These are phyloP conservation scores for Dothistroma pini DNA, from an alignment of 2,329 filamentous ascomycete species.

Conservation along the genomic window DNA sequence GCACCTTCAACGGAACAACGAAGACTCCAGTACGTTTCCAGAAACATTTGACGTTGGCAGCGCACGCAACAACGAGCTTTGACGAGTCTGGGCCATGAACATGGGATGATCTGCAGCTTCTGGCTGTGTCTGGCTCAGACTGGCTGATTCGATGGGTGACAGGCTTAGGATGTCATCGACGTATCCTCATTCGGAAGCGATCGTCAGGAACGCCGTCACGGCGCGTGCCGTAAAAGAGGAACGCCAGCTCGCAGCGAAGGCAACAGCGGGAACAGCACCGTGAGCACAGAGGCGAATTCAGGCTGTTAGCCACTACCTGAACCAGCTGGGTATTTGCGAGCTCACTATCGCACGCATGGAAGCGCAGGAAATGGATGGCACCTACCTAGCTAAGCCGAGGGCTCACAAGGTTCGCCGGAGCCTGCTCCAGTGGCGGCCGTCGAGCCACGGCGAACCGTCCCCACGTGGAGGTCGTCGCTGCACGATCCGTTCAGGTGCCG, in stretches of 20 bases:
- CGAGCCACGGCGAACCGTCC: no score
- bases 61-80: neutral
- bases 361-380: no score
- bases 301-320: no score
- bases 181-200: neutral
- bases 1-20: neutral
- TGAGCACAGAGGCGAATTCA: neutral
- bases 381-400: no score
- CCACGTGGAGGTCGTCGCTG: no score
- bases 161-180: neutral
- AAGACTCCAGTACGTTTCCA: neutral
- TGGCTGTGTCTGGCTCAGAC: no score
- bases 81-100: neutral
- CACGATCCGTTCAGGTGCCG: no score
- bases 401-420: no score
- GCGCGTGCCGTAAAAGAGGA: neutral
- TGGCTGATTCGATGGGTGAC: no score
- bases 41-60: neutral
- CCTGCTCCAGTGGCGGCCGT: no score
- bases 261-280: neutral
- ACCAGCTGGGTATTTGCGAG: no score
- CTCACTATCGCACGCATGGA: no score
- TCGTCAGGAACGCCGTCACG: slow-evolving; percentile 6
- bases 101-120: neutral
- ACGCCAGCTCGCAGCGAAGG: neutral